Base-by-base conservation (phyloP, 106 monocot genomes). In the Apostasia shenzhenica region DNA sequence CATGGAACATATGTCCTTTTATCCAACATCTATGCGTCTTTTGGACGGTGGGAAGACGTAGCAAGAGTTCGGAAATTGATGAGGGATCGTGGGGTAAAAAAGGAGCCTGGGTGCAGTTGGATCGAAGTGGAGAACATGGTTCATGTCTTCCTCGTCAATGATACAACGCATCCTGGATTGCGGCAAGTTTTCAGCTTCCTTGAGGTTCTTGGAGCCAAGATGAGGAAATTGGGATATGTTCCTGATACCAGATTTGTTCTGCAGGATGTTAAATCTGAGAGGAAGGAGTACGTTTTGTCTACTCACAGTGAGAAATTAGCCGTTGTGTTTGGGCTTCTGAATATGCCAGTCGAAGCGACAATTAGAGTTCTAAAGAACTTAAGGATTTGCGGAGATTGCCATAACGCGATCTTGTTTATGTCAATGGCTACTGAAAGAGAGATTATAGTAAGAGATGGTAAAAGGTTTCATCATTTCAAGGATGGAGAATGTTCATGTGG, bases 101-200 rank as follows among this genome's bases (percentile, higher is more conserved):
- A 89, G 80, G 89, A 89, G 58, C 89, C 89, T 52, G 89, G 85
- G 8, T 89, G 89, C 75, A 89, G 89, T 57, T 89, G 89, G 89
- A 89, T 89, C 38, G 89, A 89, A 68, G 78, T 83, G 4, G 74
- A 71, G 41, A 85, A 66, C 58, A 89, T 78, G 53, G 79, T 78
- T 59, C 85, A 89, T 73, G 81, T 80, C 41, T 89, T 89, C 64
- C 72, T 89, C 42, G 89, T 85, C 49, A 76, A 81, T 65, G 89
- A 89, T 69, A 71, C 75, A 41, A 67, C 8, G 7, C 89, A 89
- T 40, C 80, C 77, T 48, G 85, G 85, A 45, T 61, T 76, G 7
- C 53, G 63, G 6, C 53, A 61, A 73, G 77, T 82, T 6, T 71
- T 72, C 80, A 52, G 54, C 6, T 77, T 78, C 57, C 82, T 85